A percentile compares a stretch with the other conserved stretches of the same genome.
Conservation (phyloP, 176 grass and related monocot genomes). For the Aegilops bicornis region DNA sequence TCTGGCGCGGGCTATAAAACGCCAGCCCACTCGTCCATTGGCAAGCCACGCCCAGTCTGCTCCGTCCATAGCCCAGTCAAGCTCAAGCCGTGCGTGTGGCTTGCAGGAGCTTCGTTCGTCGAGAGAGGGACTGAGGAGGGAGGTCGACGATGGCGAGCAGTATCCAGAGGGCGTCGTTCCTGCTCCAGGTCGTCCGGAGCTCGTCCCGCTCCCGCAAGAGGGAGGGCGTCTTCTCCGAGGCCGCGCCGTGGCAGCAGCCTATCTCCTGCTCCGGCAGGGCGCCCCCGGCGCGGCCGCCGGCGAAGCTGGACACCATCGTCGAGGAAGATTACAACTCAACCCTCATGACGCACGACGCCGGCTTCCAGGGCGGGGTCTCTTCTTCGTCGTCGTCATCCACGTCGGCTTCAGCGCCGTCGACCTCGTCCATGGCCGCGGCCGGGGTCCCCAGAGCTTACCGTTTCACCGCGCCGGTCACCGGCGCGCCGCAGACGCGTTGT, state of each 20-base stretch:
- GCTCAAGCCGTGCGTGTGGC: not conserved
- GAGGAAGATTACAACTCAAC: constrained; percentile 39
- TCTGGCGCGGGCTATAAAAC: constrained; percentile 6
- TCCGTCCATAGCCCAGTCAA: not conserved
- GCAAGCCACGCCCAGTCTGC: not conserved
- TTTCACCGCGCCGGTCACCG: not conserved
- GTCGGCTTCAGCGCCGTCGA: not conserved
- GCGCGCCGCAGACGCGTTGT: not conserved
- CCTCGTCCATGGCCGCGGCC: not conserved
- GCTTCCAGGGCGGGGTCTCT: too few species aligned
- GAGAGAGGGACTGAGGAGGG: not conserved
- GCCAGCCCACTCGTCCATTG: not conserved
- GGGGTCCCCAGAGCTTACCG: not conserved
- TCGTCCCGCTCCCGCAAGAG: constrained; percentile 39
- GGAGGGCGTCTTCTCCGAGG: constrained; percentile 37
- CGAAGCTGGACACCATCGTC: constrained; percentile 51
- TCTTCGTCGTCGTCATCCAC: not conserved
- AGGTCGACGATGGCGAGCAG: constrained; percentile 21
- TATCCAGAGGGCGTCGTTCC: constrained; percentile 34
- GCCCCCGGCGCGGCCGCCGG: not conserved
- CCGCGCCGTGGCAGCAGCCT: constrained; percentile 44
- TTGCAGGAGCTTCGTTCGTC: not conserved
- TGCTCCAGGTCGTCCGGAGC: constrained; percentile 37
- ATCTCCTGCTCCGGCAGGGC: not conserved
- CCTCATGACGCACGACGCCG: too few species aligned